phyloP scores from a whole-genome alignment of 331 rosid species.

The Cydonia oblonga region DNA sequence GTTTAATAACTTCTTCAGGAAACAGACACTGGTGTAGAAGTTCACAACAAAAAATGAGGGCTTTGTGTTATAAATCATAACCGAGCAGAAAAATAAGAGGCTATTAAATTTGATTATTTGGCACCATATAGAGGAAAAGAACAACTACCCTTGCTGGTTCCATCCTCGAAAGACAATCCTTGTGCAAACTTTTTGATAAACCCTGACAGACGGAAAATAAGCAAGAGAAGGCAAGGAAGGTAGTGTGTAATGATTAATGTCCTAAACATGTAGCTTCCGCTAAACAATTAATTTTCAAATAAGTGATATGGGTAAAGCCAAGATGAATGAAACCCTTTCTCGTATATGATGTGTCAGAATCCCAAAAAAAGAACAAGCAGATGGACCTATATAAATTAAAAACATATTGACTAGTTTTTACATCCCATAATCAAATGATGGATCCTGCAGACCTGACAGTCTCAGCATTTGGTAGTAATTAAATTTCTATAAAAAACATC shows the following conservation, averaged over 20 bases:
- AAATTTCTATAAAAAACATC: neutral
- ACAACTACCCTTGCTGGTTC: slow-evolving; percentile 62
- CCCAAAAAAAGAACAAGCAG: neutral
- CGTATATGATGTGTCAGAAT: neutral
- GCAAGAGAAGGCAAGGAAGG: neutral
- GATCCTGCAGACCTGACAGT: neutral
- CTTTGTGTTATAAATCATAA: slow-evolving; percentile 2
- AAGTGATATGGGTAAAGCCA: neutral
- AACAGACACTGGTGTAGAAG: too few species aligned
- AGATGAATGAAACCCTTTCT: neutral
- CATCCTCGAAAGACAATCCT: slow-evolving; percentile 51
- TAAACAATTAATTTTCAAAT: neutral
- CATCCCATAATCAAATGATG: neutral
- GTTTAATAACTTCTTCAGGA: too few species aligned
- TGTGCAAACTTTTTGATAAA: slow-evolving; percentile 55
- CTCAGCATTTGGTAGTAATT: neutral
- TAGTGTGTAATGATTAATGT: neutral
- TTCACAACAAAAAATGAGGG: too few species aligned
- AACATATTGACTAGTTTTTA: neutral
- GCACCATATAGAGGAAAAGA: slow-evolving; percentile 9
- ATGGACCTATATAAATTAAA: neutral
- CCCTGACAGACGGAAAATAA: slow-evolving; percentile 34
- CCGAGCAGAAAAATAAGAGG: neutral
- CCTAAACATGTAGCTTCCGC: neutral
- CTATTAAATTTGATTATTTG: neutral